Percentiles rank a stretch among this genome's conserved stretches.
Evolutionary conservation across 805 yeast genomes (phyloP).

Genomic region (Yarrowia deformans): DNA sequence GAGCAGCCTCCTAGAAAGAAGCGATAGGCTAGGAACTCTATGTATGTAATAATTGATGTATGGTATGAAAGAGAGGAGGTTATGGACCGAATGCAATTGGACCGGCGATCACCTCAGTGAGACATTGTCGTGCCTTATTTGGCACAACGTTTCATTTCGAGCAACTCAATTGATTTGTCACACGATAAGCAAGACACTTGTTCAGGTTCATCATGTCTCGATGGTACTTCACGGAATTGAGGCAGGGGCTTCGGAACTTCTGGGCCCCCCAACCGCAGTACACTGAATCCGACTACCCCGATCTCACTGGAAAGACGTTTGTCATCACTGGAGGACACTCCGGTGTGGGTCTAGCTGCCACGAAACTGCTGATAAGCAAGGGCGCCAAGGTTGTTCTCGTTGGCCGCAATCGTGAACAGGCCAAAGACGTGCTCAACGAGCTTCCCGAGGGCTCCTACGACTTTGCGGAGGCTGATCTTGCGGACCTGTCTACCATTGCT

Average conservation of each 20-base stretch:
- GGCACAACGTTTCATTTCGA: no score
- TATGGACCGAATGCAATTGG: no score
- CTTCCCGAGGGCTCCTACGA: conserved; percentile 7
- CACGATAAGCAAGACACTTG: no score
- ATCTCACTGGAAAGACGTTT: conserved; percentile 4
- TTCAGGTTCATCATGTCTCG: conserved; percentile 11
- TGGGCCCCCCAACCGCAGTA: not conserved
- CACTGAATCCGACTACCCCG: conserved; percentile 4
- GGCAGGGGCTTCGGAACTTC: not conserved
- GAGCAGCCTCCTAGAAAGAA: conserved; percentile 47
- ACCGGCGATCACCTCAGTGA: no score
- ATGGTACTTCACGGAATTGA: not conserved
- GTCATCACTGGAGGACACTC: conserved; percentile 11
- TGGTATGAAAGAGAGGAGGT: not conserved
- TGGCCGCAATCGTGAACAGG: not conserved
- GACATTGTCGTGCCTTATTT: no score
- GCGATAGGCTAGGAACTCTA: conserved; percentile 16
- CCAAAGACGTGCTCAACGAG: not conserved
- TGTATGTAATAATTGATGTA: conserved; percentile 12
- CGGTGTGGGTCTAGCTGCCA: conserved; percentile 8
- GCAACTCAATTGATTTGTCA: no score
- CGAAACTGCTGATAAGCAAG: not conserved
- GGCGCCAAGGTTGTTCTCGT: conserved; percentile 1
- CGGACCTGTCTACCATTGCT: not conserved
- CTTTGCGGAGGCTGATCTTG: conserved; percentile 9